Percentiles rank a stretch among this genome's conserved stretches.
Evolutionary conservation across 2,329 filamentous ascomycete genomes (phyloP).

Genomic region (Ophiostoma triangulosporum): DNA sequence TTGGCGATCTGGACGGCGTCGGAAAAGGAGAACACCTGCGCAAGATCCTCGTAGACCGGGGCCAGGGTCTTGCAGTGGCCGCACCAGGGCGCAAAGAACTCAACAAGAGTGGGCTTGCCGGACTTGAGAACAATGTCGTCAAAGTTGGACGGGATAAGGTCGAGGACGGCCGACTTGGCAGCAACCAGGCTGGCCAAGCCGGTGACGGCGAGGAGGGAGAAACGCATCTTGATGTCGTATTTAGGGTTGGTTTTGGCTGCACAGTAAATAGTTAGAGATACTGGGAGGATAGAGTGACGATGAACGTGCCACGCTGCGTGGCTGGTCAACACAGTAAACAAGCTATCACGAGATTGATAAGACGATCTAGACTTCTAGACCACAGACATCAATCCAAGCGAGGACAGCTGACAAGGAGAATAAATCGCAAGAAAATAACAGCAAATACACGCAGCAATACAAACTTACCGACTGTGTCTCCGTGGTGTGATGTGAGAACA

Average conservation of each 20-base stretch:
- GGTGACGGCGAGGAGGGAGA: slow-evolving; percentile 47
- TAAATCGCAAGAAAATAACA: background rate
- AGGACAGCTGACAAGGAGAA: no score
- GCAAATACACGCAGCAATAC: background rate
- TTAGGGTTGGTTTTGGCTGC: background rate
- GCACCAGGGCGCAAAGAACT: slow-evolving; percentile 98
- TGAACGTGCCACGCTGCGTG: background rate
- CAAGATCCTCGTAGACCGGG: slow-evolving; percentile 88
- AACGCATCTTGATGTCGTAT: slow-evolving; percentile 32
- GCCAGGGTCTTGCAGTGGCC: slow-evolving; percentile 98
- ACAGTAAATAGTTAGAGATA: background rate
- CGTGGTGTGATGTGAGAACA: background rate
- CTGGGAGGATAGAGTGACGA: background rate
- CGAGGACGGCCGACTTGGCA: slow-evolving; percentile 72
- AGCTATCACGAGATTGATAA: background rate
- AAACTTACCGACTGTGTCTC: background rate
- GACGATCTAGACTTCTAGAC: background rate
- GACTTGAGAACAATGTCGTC: slow-evolving; percentile 79
- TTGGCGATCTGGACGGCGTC: slow-evolving; percentile 78
- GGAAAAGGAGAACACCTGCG: slow-evolving; percentile 54
- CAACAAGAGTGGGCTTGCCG: slow-evolving; percentile 88
- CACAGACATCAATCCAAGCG: background rate
- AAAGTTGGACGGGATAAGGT: slow-evolving; percentile 84
- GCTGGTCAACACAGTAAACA: no score
- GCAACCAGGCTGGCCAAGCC: slow-evolving; percentile 39